These are phyloP conservation scores for Syzygium jambos DNA, from an alignment of 345 rosid genomes.

Conservation along the genomic window DNA sequence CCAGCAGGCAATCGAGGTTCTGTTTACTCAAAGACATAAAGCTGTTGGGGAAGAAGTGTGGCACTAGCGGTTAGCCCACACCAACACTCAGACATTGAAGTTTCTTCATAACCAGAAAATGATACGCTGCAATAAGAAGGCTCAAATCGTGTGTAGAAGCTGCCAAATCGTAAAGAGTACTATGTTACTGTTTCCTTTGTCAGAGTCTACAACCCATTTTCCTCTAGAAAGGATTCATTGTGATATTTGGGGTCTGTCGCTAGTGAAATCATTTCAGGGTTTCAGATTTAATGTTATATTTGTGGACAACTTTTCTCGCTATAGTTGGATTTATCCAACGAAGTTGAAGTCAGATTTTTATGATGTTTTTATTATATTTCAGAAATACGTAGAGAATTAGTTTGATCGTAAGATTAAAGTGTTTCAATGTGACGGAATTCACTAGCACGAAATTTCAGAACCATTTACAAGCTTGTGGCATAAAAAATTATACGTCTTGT, in stretches of 20 bases:
- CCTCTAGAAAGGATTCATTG: not conserved
- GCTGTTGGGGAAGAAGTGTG: not conserved
- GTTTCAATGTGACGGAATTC: not conserved
- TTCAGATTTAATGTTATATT: not conserved
- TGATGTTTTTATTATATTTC: not conserved
- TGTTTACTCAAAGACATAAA: too few species aligned
- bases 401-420: not conserved
- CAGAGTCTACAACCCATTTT: not conserved
- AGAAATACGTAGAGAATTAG: not conserved
- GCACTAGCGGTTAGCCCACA: not conserved
- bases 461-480: not conserved
- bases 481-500: not conserved
- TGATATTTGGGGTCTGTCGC: not conserved
- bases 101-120: not conserved
- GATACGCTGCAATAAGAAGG: too few species aligned
- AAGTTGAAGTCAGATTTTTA: not conserved
- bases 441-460: not conserved
- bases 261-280: not conserved
- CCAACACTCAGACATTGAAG: not conserved
- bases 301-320: not conserved
- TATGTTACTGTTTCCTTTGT: too few species aligned
- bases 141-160: not conserved
- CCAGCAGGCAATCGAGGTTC: too few species aligned
- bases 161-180: not conserved
- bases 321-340: not conserved